Evolutionary conservation across 1,284 basidiomycete genomes (phyloP).

Genomic region (Athelia psychrophila): DNA sequence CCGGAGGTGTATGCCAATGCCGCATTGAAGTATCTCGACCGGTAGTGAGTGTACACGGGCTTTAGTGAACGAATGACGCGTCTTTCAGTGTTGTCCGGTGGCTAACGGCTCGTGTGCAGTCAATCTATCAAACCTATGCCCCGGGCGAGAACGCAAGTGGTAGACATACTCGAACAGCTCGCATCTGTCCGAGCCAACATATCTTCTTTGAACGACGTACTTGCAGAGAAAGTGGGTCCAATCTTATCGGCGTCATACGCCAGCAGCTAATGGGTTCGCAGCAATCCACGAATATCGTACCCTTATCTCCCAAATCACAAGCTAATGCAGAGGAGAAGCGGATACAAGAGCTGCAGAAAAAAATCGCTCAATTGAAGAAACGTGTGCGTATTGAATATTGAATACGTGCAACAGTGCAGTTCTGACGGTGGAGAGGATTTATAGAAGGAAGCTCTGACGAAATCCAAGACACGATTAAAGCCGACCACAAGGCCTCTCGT

Average conservation of each 20-base stretch:
- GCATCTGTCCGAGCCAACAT: slow-evolving; percentile 50
- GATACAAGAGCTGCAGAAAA: slow-evolving; percentile 51
- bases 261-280: background rate
- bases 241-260: background rate
- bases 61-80: no score
- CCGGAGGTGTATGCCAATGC: slow-evolving; percentile 74
- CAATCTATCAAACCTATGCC: slow-evolving; percentile 70
- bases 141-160: slow-evolving; percentile 56
- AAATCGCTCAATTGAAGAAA: slow-evolving; percentile 50
- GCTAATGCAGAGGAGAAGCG: slow-evolving; percentile 55
- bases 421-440: background rate
- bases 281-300: background rate
- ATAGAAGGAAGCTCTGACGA: slow-evolving; percentile 42
- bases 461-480: slow-evolving; percentile 13
- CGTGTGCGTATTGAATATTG: slow-evolving; percentile 31
- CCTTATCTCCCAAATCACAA: slow-evolving; percentile 34
- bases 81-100: no score
- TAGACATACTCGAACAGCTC: slow-evolving; percentile 51
- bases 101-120: slow-evolving; percentile 30
- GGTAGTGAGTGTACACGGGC: slow-evolving; percentile 49
- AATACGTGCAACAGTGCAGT: slow-evolving; percentile 1
- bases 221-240: slow-evolving; percentile 51
- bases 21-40: slow-evolving; percentile 69
- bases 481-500: background rate
- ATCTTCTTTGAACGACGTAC: slow-evolving; percentile 39